Evolutionary conservation across 192 early-diverging fungal genomes (phyloP).

Genomic region (Anaeromyces robustus): DNA sequence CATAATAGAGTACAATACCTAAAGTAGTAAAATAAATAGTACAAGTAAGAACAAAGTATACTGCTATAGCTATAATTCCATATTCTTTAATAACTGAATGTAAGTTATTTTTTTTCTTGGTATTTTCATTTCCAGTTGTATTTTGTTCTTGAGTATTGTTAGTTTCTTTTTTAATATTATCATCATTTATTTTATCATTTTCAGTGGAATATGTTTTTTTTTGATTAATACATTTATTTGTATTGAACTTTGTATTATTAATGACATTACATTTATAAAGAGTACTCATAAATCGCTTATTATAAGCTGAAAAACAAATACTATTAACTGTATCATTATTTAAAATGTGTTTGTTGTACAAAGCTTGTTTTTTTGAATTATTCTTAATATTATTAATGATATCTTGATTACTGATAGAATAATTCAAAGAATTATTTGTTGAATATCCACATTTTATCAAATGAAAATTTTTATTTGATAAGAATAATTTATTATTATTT

Average conservation of each 20-base stretch:
- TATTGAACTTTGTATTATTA: not conserved
- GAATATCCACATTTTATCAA: not conserved
- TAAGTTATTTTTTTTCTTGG: too few species aligned
- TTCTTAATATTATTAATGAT: too few species aligned
- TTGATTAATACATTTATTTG: not conserved
- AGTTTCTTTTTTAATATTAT: not conserved
- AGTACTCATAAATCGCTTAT: not conserved
- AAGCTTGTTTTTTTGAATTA: too few species aligned
- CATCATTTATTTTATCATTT: not conserved
- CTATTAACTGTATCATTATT: not conserved
- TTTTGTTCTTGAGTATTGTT: not conserved
- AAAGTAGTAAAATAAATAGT: not conserved
- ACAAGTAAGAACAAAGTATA: not conserved
- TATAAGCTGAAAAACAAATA: not conserved
- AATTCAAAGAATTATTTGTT: not conserved
- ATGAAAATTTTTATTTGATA: too few species aligned
- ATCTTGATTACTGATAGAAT: too few species aligned
- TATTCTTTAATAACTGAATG: not conserved
- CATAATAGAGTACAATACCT: not conserved
- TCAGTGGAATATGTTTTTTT: not conserved
- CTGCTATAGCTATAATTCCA: not conserved
- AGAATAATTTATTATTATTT: too few species aligned
- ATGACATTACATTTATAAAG: not conserved
- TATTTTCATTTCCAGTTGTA: too few species aligned
- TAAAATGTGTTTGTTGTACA: too few species aligned